Evolutionary conservation across 2,329 filamentous ascomycete genomes (phyloP).

Genomic region (Alternaria incomplexa): DNA sequence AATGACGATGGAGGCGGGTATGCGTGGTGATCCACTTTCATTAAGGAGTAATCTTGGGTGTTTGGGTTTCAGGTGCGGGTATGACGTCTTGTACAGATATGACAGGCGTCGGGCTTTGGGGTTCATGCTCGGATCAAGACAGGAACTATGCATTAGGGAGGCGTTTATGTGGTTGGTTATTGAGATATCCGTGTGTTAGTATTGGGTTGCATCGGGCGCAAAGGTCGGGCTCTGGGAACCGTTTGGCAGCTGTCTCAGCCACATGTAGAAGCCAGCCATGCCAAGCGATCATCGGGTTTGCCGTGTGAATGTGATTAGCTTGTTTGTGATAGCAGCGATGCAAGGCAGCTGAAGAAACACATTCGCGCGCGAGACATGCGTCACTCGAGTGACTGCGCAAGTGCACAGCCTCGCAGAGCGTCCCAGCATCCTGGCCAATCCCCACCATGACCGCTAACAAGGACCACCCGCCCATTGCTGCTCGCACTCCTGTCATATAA

Average conservation of each 20-base stretch:
- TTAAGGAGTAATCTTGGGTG: not conserved
- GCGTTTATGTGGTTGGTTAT: conserved; percentile 17
- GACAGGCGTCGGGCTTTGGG: not conserved
- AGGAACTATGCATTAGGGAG: conserved; percentile 22
- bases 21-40: conserved; percentile 28
- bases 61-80: not conserved
- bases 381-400: conserved; percentile 9
- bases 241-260: conserved; percentile 6
- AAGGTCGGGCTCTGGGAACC: conserved; percentile 24
- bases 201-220: conserved; percentile 24
- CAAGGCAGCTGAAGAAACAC: conserved; percentile 17
- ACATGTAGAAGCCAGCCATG: conserved; percentile 1
- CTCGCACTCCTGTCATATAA: conserved; percentile 26
- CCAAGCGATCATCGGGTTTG: not conserved
- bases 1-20: conserved; percentile 49
- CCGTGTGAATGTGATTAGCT: not conserved
- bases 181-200: conserved; percentile 19
- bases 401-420: conserved; percentile 18
- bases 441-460: conserved; percentile 26
- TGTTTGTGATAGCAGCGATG: conserved; percentile 4
- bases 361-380: conserved; percentile 14
- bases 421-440: conserved; percentile 14
- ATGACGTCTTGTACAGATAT: not conserved
- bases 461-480: conserved; percentile 25
- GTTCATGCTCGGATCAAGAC: not conserved